A percentile compares a stretch with the other conserved stretches of the same genome.
Evolutionary conservation across 768 basidiomycete genomes (phyloP).

Genomic region (Rhodotorula graminis): DNA sequence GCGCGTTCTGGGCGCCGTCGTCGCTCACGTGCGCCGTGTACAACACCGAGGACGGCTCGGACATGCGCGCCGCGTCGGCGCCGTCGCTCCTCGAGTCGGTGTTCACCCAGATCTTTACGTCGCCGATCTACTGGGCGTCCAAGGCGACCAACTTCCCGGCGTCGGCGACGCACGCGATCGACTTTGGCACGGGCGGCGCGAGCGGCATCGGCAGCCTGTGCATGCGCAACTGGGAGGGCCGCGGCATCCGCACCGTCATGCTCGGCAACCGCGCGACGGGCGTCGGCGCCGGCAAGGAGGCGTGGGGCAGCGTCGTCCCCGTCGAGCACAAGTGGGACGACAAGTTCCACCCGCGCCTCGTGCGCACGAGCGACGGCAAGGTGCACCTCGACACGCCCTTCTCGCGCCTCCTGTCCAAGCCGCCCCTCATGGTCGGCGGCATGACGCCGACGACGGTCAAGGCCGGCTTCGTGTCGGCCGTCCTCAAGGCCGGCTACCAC

Average conservation of each 20-base stretch:
- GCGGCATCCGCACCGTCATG: constrained; percentile 83
- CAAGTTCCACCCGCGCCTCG: constrained; percentile 74
- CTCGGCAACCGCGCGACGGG: constrained; percentile 86
- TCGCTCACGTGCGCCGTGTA: constrained; percentile 80
- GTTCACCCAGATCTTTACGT: constrained; percentile 87
- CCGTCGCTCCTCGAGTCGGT: constrained; percentile 74
- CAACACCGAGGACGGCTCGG: constrained; percentile 86
- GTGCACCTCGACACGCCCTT: constrained; percentile 92
- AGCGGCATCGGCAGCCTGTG: constrained; percentile 91
- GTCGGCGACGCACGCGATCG: constrained; percentile 85
- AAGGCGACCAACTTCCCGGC: constrained; percentile 84
- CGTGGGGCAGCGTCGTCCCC: constrained; percentile 58
- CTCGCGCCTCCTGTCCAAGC: constrained; percentile 90
- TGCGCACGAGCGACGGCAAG: constrained; percentile 88
- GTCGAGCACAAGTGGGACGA: constrained; percentile 87
- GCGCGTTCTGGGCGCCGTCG: constrained; percentile 46
- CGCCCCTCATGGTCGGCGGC: constrained; percentile 98
- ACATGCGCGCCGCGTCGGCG: constrained; percentile 64
- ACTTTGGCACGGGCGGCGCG: constrained; percentile 92
- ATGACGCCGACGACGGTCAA: constrained; percentile 99
- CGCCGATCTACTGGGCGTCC: constrained; percentile 79
- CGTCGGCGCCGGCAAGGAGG: constrained; percentile 67
- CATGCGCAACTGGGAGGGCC: constrained; percentile 82
- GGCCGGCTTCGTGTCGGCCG: constrained; percentile 86
- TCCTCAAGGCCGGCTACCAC: constrained; percentile 89